Conservation (phyloP, 257 asterid genomes). For the Parsonsia alboflavescens region DNA sequence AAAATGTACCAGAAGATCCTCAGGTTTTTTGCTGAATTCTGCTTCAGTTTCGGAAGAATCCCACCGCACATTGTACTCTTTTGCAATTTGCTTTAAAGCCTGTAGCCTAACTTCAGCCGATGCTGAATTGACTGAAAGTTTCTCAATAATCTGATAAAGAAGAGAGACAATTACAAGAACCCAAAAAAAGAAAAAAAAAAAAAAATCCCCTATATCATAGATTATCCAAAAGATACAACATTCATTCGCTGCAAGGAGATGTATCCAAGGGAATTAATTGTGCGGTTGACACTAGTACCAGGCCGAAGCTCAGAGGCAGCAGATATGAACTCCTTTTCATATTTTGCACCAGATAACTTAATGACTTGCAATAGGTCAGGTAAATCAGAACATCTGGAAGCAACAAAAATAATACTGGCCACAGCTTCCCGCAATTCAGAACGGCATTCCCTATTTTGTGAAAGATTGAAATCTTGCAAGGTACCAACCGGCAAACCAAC, state of each 20-base stretch:
- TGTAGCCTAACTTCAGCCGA: slow-evolving; percentile 61
- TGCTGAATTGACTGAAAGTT: slow-evolving; percentile 71
- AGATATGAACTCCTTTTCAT: slow-evolving; percentile 84
- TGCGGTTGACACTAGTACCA: slow-evolving; percentile 86
- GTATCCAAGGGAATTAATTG: slow-evolving; percentile 49
- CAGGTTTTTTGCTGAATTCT: slow-evolving; percentile 71
- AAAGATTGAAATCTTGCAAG: slow-evolving; percentile 15
- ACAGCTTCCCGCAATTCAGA: slow-evolving; percentile 80
- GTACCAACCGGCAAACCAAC: too few species aligned
- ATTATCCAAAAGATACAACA: background rate
- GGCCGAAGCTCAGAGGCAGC: slow-evolving; percentile 97
- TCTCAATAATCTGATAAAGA: slow-evolving; percentile 71
- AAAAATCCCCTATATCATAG: background rate
- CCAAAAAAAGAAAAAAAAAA: too few species aligned
- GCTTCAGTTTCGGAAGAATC: slow-evolving; percentile 68
- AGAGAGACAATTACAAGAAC: slow-evolving; percentile 1
- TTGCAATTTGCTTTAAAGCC: slow-evolving; percentile 62
- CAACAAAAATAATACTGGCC: slow-evolving; percentile 88
- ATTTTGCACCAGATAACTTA: slow-evolving; percentile 73
- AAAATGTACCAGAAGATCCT: slow-evolving; percentile 76
- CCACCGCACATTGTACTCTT: slow-evolving; percentile 61
- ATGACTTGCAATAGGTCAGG: slow-evolving; percentile 75
- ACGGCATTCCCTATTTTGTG: slow-evolving; percentile 74
- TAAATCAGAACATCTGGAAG: slow-evolving; percentile 93
- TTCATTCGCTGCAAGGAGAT: background rate